phyloP scores from a whole-genome alignment of 2,329 filamentous ascomycete species.

The Coniochaeta sp. region DNA sequence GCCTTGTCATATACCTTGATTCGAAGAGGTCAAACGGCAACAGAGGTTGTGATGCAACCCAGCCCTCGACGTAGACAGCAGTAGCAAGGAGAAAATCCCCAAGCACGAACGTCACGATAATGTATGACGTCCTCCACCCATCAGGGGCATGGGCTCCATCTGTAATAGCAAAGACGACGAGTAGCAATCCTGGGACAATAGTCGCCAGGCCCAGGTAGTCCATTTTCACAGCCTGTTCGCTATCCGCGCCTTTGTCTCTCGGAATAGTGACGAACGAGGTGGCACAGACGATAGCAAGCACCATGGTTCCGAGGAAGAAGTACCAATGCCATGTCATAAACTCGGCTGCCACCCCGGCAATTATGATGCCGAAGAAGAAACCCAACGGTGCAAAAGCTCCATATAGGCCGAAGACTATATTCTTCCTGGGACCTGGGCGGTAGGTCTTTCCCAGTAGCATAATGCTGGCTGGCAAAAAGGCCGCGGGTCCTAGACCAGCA shows the following conservation, averaged over 20 bases:
- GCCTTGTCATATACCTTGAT: conserved; percentile 59
- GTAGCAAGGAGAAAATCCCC: conserved; percentile 52
- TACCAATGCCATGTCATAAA: conserved; percentile 50
- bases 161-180: conserved; percentile 70
- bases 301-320: conserved; percentile 49
- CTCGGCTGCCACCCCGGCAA: conserved; percentile 49
- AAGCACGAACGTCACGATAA: conserved; percentile 56
- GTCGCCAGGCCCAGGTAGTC: conserved; percentile 48
- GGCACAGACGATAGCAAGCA: conserved; percentile 36
- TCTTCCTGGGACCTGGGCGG: conserved; percentile 53
- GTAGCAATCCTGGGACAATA: conserved; percentile 25
- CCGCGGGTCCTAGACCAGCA: conserved; percentile 52
- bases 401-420: conserved; percentile 44
- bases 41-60: conserved; percentile 60
- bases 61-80: conserved; percentile 65
- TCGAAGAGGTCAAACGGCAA: conserved; percentile 63
- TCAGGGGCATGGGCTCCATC: conserved; percentile 61
- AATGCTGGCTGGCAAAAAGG: conserved; percentile 51
- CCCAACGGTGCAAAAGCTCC: conserved; percentile 35
- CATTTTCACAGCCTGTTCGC: conserved; percentile 39
- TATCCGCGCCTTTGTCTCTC: conserved; percentile 9
- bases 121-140: conserved; percentile 68
- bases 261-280: conserved; percentile 6
- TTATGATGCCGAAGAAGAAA: conserved; percentile 48
- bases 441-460: conserved; percentile 53